Percentiles rank a stretch among this genome's conserved stretches.
Conservation (phyloP, 2,329 filamentous ascomycete species). For the Pseudogymnoascus sp. region DNA sequence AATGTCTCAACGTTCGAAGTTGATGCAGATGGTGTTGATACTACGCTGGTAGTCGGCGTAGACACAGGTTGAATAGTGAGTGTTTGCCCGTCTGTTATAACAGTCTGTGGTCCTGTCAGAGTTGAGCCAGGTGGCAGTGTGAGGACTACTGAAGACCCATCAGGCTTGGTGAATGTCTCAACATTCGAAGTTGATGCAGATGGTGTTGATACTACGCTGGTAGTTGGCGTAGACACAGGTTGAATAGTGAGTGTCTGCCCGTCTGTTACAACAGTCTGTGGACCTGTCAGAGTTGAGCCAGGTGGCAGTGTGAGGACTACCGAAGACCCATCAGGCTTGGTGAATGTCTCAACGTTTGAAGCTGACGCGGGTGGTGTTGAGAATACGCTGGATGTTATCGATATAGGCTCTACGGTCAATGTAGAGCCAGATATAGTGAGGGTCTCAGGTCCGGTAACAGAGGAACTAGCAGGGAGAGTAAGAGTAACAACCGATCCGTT, state of each 20-base stretch:
- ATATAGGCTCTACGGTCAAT: neutral
- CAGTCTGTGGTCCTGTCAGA: no score
- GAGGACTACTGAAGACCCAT: no score
- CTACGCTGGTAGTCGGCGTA: no score
- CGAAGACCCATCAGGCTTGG: neutral
- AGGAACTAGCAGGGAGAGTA: neutral
- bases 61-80: neutral
- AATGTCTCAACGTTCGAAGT: no score
- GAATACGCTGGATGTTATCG: neutral
- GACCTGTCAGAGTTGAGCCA: neutral
- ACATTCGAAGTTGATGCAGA: no score
- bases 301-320: neutral
- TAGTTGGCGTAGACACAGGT: no score
- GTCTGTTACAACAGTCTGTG: neutral
- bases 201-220: no score
- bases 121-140: no score
- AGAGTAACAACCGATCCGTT: neutral
- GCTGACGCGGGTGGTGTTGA: neutral
- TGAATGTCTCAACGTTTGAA: neutral
- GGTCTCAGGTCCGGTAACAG: neutral
- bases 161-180: no score
- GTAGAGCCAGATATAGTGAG: neutral
- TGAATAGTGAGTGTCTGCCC: no score
- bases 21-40: no score
- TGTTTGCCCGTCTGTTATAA: neutral